Evolutionary conservation across 2,329 filamentous ascomycete genomes (phyloP), one percentile per base, ranked within the genome.

Genomic region (Fusarium armeniacum): DNA sequence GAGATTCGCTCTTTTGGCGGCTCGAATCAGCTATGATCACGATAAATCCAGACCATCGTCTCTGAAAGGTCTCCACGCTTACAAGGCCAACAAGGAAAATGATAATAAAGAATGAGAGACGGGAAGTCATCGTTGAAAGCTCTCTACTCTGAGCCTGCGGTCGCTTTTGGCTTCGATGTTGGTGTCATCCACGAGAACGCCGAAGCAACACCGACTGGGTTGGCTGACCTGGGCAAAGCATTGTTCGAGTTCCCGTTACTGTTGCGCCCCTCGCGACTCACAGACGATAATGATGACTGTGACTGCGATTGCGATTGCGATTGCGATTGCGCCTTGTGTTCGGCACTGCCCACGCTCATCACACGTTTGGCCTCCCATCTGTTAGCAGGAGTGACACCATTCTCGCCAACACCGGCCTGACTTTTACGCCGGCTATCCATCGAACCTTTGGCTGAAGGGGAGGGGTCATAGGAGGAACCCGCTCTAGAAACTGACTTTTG

Each of bases 141-240:
- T 44, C 43, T 49, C 52, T 62, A 74, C 16, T 75, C 73, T 24
- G 69, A 70, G 16, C 77, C 78, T 26, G 77, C 67, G 7, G 80
- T 71, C 12, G 82, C 76, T 70, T 78, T 80, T 35, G 75, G 49
- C 46, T 83, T 80, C 52, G 76, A 77, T 20, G 79, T 70, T 41
- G 85, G 81, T 49, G 92, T 95, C 83, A 98, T 90, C 94, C 94
- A 98, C 15, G 92, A 91, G 82, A 98, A 98, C 4, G 95, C 95
- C 62, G 93, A 96, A 16, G 92, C 95, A n/a, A 93, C 93, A 11
- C 95, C 95, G 20, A 97, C 88, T 0, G 96, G 95, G 76, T 98
- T 98, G 33, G 89, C 84, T 9, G 89, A 85, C 59, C 89, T 86
- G 18, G 87, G 82, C n/a, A 83, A 76, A 20, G 80, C 75, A 43